phyloP scores from a whole-genome alignment of 2,329 filamentous ascomycete genomes.

The Fusarium caatingaense region DNA sequence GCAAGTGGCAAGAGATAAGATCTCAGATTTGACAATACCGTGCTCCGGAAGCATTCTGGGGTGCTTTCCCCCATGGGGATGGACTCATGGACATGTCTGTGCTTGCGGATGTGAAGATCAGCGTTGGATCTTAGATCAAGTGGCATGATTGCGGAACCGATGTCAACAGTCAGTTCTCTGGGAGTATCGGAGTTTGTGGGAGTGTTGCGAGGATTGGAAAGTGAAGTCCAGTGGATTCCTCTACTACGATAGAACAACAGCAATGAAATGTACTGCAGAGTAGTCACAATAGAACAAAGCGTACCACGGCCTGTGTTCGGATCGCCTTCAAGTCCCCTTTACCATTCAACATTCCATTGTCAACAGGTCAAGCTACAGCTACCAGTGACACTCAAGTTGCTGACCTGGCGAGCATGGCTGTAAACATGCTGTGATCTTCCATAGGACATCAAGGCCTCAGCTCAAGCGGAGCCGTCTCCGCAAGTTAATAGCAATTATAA shows the following conservation, averaged over 20 bases:
- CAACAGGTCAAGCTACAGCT: not conserved
- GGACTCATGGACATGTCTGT: slow-evolving; percentile 14
- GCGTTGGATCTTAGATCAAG: slow-evolving; percentile 8
- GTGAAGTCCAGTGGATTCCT: accelerated
- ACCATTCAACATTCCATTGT: not conserved
- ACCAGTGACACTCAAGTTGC: not conserved
- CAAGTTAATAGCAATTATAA: not conserved
- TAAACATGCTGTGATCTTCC: not conserved
- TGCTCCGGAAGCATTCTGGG: not conserved
- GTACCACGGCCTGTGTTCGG: no score
- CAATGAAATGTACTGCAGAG: not conserved
- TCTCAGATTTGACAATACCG: not conserved
- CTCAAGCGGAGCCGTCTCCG: not conserved
- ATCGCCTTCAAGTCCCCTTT: not conserved
- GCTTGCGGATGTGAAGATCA: slow-evolving; percentile 21
- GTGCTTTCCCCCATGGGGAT: slow-evolving; percentile 37
- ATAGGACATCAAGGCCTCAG: not conserved
- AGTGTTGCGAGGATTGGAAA: not conserved
- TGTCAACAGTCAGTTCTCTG: no score
- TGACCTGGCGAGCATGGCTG: not conserved
- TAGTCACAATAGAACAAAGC: not conserved
- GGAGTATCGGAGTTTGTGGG: no score
- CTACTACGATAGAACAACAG: not conserved
- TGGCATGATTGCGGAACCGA: slow-evolving; percentile 25
- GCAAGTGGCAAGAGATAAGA: not conserved